A percentile compares a stretch with the other conserved stretches of the same genome.
These are phyloP conservation scores for Paramyrothecium sp. DNA, from an alignment of 2,329 filamentous ascomycete genomes.

Conservation along the genomic window DNA sequence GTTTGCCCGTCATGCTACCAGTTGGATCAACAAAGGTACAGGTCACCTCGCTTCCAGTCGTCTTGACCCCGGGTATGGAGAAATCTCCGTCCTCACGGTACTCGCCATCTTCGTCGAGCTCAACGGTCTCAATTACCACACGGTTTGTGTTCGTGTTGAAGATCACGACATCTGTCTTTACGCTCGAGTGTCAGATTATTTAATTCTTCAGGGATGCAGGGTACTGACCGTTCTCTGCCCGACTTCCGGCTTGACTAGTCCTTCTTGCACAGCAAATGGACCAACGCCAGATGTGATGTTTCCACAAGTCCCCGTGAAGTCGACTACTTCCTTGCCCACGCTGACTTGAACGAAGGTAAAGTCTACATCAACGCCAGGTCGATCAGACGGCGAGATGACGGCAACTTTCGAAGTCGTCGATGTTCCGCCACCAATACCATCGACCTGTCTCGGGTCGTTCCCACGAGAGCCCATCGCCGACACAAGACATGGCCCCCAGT, in stretches of 20 bases:
- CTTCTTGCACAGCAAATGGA: constrained; percentile 55
- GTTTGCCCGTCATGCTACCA: constrained; percentile 57
- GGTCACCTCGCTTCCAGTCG: constrained; percentile 49
- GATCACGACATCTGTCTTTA: constrained; percentile 35
- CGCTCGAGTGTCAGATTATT: constrained; percentile 4
- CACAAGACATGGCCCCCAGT: constrained; percentile 53
- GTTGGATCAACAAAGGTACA: constrained; percentile 59
- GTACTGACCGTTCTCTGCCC: constrained; percentile 22
- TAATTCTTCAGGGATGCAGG: constrained; percentile 1
- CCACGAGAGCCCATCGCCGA: constrained; percentile 54
- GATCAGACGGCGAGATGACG: constrained; percentile 42
- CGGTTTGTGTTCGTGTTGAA: constrained; percentile 64
- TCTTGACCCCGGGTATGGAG: constrained; percentile 58
- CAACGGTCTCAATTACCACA: constrained; percentile 53
- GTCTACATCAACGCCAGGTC: constrained; percentile 51
- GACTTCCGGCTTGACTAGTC: constrained; percentile 29
- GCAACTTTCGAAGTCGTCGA: constrained; percentile 63
- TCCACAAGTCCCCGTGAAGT: constrained; percentile 61
- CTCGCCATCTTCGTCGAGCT: constrained; percentile 43
- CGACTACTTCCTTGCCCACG: constrained; percentile 52
- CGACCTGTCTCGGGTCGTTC: constrained; percentile 55
- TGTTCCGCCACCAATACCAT: constrained; percentile 61
- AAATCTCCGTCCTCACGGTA: constrained; percentile 48
- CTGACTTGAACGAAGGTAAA: constrained; percentile 64
- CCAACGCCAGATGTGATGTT: constrained; percentile 62